Evolutionary conservation across 192 early-diverging fungal genomes (phyloP), one percentile per base, ranked within the genome.

Genomic region (Podila epigama): DNA sequence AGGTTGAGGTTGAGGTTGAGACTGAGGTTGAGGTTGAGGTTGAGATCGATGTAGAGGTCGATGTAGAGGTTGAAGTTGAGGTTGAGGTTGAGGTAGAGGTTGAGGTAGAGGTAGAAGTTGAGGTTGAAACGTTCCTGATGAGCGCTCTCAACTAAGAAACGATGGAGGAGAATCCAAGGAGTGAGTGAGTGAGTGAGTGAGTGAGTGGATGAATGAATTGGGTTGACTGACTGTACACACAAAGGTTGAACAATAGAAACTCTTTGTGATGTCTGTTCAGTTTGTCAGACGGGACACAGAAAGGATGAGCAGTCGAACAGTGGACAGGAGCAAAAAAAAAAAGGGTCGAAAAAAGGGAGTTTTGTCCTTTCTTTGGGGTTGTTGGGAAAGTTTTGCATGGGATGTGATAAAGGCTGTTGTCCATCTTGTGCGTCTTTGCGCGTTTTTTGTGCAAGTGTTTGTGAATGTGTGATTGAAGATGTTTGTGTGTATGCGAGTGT

Each of bases 101-200:
- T 34, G 65, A 68, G n/a, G n/a, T n/a, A n/a, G 71, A 50, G 10
- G 71, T 50, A 15, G 58, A 60, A 12, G 58, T 41, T 11, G 57
- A 55, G 7, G 71, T 75, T 34, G 65, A 68, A 33, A 50, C 60
- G 44, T 75, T 60, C 44, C 71, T 54, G 33, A 58, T 68, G 27
- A 75, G 65, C 27, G 65, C 71, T 67, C 65, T 75, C 71, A 75
- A 22, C 71, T 75, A 50, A 64, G 57, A 29, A 28, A 32, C 37
- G 36, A 36, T 22, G 31, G 10, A 37, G 44, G 37, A 33, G 15
- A 65, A 53, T 39, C 0, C 5, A 18, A 39, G 13, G 37, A 53
- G 9, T 13, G 12, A 7, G 20, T 28, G 51, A 29, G 51, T 1
- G 25, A 27, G 51, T 13, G 51, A 53, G 18, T 13, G 51, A 52